phyloP scores from a whole-genome alignment of 495 filamentous ascomycete species.

The Penicillium riverlandense region DNA sequence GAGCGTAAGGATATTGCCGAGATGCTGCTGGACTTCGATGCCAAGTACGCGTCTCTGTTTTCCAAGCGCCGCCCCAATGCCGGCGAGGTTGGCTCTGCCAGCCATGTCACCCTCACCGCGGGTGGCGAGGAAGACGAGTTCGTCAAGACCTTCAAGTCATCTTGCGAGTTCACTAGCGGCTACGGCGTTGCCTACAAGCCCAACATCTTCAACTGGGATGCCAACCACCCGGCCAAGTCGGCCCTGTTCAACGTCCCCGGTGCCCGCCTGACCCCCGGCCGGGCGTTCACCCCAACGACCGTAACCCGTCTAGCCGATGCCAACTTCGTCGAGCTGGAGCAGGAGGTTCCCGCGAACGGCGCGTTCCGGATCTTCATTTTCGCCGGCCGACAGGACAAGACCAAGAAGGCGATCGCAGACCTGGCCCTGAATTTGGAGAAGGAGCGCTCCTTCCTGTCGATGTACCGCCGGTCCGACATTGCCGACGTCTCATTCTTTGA shows the following conservation, averaged over 20 bases:
- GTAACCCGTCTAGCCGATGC: constrained; percentile 80
- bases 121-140: constrained; percentile 50
- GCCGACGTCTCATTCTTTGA: constrained; percentile 68
- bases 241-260: constrained; percentile 55
- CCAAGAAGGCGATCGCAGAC: constrained; percentile 56
- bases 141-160: constrained; percentile 57
- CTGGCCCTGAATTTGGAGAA: constrained; percentile 56
- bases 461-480: constrained; percentile 55
- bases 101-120: constrained; percentile 18
- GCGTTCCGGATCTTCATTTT: constrained; percentile 83
- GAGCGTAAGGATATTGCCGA: constrained; percentile 66
- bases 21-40: constrained; percentile 67
- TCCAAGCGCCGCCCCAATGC: constrained; percentile 52
- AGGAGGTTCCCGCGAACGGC: constrained; percentile 81
- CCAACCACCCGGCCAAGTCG: constrained; percentile 65
- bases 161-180: constrained; percentile 59
- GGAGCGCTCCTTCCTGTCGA: constrained; percentile 61
- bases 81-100: constrained; percentile 47
- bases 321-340: constrained; percentile 80
- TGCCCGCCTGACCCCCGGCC: constrained; percentile 58
- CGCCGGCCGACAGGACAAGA: constrained; percentile 57
- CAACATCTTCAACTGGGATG: constrained; percentile 63
- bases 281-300: constrained; percentile 64
- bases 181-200: constrained; percentile 57
- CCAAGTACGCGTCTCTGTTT: constrained; percentile 58